Conservation (phyloP, 441 rosid genomes). For the Pelargonium fulgidum region DNA sequence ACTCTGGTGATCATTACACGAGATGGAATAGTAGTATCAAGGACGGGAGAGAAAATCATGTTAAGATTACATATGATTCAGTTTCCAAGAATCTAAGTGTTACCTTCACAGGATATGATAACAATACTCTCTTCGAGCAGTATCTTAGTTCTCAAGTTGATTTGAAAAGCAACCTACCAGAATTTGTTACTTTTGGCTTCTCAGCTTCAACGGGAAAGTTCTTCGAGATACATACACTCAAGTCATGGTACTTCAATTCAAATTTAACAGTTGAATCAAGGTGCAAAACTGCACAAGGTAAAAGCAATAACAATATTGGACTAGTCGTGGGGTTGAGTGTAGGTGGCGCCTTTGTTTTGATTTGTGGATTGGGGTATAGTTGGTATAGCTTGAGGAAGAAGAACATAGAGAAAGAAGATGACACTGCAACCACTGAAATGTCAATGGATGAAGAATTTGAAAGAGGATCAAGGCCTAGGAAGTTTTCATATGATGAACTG, state of each 20-base stretch:
- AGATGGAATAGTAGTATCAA: slow-evolving; percentile 17
- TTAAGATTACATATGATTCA: slow-evolving; percentile 29
- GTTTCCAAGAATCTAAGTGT: slow-evolving; percentile 19
- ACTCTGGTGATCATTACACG: slow-evolving; percentile 10
- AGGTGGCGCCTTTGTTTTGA: not conserved
- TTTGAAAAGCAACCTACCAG: slow-evolving; percentile 9
- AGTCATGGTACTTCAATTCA: not conserved
- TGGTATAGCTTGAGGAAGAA: not conserved
- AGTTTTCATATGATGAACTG: not conserved
- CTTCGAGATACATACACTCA: not conserved
- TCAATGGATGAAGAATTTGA: not conserved
- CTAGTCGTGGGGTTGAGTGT: not conserved
- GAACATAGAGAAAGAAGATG: not conserved
- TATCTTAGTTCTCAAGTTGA: slow-evolving; percentile 11
- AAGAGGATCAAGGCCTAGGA: not conserved
- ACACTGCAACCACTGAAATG: not conserved
- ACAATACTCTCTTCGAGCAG: not conserved
- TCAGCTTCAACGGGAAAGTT: slow-evolving; percentile 7
- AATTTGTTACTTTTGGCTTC: slow-evolving; percentile 33
- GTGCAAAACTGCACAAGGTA: not conserved
- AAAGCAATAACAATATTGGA: not conserved
- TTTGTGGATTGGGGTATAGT: not conserved
- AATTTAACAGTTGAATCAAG: not conserved
- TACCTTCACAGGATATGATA: not conserved
- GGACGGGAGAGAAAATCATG: slow-evolving; percentile 15